These are phyloP conservation scores for Gossypium australe DNA, from an alignment of 345 rosid genomes.

Conservation along the genomic window DNA sequence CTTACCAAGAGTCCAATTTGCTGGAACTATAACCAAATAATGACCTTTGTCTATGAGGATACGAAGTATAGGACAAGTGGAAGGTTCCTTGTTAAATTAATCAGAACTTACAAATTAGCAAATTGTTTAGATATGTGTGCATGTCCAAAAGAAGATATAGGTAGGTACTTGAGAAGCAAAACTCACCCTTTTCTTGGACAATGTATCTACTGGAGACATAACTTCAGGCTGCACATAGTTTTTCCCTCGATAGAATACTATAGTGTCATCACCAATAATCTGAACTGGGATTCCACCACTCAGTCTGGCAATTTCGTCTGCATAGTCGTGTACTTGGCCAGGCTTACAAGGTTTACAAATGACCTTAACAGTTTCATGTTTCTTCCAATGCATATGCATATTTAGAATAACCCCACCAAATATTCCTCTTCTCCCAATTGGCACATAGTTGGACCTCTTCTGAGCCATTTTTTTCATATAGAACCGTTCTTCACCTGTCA, in stretches of 20 bases:
- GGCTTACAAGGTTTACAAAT: constrained; percentile 81
- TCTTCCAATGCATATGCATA: constrained; percentile 95
- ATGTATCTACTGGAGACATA: constrained; percentile 84
- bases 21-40: not conserved
- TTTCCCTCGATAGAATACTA: constrained; percentile 77
- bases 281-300: constrained; percentile 89
- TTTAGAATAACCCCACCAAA: constrained; percentile 92
- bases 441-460: constrained; percentile 79
- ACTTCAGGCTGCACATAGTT: constrained; percentile 83
- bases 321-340: constrained; percentile 57
- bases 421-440: constrained; percentile 81
- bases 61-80: not conserved
- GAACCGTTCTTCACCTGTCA: constrained; percentile 83
- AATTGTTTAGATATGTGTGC: not conserved
- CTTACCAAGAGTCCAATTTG: not conserved
- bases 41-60: not conserved
- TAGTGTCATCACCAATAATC: constrained; percentile 64
- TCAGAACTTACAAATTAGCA: not conserved
- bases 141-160: not conserved
- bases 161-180: constrained; percentile 1
- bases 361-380: constrained; percentile 90
- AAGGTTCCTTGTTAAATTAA: not conserved
- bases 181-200: constrained; percentile 73
- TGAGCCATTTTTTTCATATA: constrained; percentile 82
- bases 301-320: constrained; percentile 71